Conservation (phyloP, 2,329 filamentous ascomycete species). For the Penicillium nordicum region DNA sequence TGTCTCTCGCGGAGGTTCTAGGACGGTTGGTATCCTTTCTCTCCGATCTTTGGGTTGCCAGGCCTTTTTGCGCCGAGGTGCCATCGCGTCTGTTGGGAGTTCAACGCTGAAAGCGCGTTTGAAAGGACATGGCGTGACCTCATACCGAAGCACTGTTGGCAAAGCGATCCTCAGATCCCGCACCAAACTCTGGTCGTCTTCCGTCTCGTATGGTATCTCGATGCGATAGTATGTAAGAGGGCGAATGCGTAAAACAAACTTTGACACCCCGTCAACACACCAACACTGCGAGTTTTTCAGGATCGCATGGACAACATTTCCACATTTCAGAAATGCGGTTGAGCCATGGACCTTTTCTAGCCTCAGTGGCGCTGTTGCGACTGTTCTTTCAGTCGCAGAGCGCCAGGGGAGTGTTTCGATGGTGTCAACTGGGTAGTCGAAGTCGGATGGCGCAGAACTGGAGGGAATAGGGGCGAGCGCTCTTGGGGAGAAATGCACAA, state of each 20-base stretch:
- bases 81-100: constrained; percentile 65
- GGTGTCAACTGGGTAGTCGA: constrained; percentile 50
- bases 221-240: constrained; percentile 86
- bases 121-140: constrained; percentile 86
- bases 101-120: constrained; percentile 70
- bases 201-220: constrained; percentile 67
- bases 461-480: constrained; percentile 43
- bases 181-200: constrained; percentile 62
- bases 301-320: constrained; percentile 78
- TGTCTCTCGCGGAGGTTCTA: constrained; percentile 5
- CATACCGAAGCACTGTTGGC: constrained; percentile 72
- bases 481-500: constrained; percentile 60
- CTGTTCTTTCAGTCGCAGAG: constrained; percentile 73
- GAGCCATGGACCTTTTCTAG: constrained; percentile 85
- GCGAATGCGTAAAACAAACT: constrained; percentile 82
- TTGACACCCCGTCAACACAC: constrained; percentile 81
- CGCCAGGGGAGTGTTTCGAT: constrained; percentile 68
- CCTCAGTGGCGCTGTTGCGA: constrained; percentile 75
- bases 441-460: constrained; percentile 38
- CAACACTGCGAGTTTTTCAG: constrained; percentile 88
- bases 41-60: constrained; percentile 61
- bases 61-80: constrained; percentile 63
- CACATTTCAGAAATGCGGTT: constrained; percentile 83
- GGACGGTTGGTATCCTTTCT: constrained; percentile 28
- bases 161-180: constrained; percentile 67